These are phyloP conservation scores for Russula emetica DNA, from an alignment of 768 basidiomycete species.

Conservation along the genomic window DNA sequence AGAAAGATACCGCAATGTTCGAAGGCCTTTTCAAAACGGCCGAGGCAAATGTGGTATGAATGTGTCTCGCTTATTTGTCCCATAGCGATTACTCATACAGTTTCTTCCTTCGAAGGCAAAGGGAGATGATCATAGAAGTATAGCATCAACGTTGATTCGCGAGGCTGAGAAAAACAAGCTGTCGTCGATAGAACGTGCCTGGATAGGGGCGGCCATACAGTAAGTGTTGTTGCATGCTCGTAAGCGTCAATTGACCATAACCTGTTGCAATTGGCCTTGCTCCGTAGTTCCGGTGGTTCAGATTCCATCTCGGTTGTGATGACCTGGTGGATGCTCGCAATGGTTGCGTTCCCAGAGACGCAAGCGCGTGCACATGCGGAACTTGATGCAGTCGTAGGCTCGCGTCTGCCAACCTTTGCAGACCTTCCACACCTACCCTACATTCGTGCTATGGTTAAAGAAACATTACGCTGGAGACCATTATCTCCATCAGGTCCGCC, in stretches of 20 bases:
- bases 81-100: not conserved
- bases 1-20: constrained; percentile 6
- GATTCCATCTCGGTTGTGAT: not conserved
- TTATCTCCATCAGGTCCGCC: not conserved
- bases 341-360: constrained; percentile 9
- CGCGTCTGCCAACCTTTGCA: constrained; percentile 2
- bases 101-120: not conserved
- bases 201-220: not conserved
- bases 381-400: constrained; percentile 4
- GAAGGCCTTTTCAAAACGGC: not conserved
- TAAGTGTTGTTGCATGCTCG: not conserved
- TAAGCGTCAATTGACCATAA: not conserved
- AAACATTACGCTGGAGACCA: not conserved
- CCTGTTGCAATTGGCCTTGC: not conserved
- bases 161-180: not conserved
- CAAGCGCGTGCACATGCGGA: constrained; percentile 15
- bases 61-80: not conserved
- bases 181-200: not conserved
- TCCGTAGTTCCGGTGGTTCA: not conserved
- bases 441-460: constrained; percentile 9
- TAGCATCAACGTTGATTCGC: not conserved
- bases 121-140: constrained; percentile 1
- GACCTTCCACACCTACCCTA: constrained; percentile 12
- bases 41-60: not conserved
- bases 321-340: constrained; percentile 8